Conservation (phyloP, 2,329 filamentous ascomycete species). For the Didymella segeticola region DNA sequence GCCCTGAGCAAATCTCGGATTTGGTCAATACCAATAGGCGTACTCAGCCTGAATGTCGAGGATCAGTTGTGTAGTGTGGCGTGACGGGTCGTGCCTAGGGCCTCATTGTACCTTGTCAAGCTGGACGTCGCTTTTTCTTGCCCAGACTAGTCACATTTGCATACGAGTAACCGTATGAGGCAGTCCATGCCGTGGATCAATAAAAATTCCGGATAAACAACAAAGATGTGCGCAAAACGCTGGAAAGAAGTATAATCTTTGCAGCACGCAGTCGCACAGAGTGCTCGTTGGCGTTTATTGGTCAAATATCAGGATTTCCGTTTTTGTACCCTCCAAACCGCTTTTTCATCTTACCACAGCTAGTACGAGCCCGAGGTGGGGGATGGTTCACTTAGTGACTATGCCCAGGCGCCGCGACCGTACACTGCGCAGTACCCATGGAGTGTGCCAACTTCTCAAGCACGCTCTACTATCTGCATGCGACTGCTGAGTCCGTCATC, state of each 20-base stretch:
- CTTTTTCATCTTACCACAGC: slow-evolving; percentile 3
- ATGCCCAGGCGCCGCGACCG: slow-evolving; percentile 1
- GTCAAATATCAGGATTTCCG: not conserved
- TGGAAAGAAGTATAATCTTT: not conserved
- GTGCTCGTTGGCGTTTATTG: slow-evolving; percentile 10
- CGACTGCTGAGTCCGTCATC: not conserved
- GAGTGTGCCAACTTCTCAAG: slow-evolving; percentile 3
- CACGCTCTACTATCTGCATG: not conserved
- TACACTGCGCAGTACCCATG: not conserved
- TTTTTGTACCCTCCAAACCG: not conserved
- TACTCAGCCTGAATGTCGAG: not conserved
- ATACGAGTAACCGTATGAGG: slow-evolving; percentile 17
- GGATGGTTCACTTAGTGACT: not conserved
- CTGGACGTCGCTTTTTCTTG: slow-evolving; percentile 30
- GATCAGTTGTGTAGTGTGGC: not conserved
- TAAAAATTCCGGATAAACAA: slow-evolving; percentile 3
- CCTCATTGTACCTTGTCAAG: slow-evolving; percentile 9
- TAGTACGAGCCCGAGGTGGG: not conserved
- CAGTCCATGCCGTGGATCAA: slow-evolving; percentile 19
- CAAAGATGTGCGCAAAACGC: not conserved
- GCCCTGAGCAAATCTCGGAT: not conserved
- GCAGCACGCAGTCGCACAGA: slow-evolving; percentile 1
- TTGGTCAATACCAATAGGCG: not conserved
- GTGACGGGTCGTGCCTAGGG: not conserved
- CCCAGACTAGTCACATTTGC: slow-evolving; percentile 26